phyloP scores from a whole-genome alignment of 495 filamentous ascomycete species.

The Neurospora discreta region DNA sequence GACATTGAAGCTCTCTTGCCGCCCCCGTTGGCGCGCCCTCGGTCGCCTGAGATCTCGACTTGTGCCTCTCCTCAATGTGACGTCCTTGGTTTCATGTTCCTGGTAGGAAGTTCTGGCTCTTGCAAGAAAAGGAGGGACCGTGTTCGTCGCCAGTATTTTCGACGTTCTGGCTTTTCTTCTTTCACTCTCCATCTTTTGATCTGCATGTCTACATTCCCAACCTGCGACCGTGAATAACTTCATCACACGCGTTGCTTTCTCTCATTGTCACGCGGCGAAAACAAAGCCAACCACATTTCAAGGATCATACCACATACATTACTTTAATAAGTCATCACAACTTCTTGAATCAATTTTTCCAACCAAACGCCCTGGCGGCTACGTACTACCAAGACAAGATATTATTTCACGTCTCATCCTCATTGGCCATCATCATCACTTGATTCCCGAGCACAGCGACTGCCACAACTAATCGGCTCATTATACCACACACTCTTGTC shows the following conservation, averaged over 20 bases:
- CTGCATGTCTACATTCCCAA: background rate
- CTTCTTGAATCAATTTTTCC: background rate
- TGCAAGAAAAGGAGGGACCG: background rate
- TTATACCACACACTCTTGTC: background rate
- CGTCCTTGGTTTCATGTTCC: slow-evolving; percentile 17
- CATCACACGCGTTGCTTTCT: background rate
- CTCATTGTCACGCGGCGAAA: background rate
- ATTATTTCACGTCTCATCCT: background rate
- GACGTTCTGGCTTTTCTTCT: background rate
- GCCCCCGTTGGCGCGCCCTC: background rate
- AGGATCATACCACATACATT: background rate
- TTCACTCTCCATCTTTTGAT: background rate
- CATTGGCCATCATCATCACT: too few species aligned
- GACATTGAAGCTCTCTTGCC: slow-evolving; percentile 24
- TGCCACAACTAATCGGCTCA: background rate
- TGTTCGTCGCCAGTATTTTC: background rate
- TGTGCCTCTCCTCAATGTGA: slow-evolving; percentile 9
- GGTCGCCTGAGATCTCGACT: background rate
- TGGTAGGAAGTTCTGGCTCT: background rate
- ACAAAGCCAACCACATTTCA: background rate
- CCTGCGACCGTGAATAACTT: background rate
- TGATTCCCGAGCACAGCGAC: background rate
- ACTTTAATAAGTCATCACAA: background rate
- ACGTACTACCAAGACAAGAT: background rate
- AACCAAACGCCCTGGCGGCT: background rate